A percentile compares a stretch with the other conserved stretches of the same genome.
These are phyloP conservation scores for Ulota crispa DNA, from an alignment of 225 moss, liverwort and hornwort species.

Conservation along the genomic window DNA sequence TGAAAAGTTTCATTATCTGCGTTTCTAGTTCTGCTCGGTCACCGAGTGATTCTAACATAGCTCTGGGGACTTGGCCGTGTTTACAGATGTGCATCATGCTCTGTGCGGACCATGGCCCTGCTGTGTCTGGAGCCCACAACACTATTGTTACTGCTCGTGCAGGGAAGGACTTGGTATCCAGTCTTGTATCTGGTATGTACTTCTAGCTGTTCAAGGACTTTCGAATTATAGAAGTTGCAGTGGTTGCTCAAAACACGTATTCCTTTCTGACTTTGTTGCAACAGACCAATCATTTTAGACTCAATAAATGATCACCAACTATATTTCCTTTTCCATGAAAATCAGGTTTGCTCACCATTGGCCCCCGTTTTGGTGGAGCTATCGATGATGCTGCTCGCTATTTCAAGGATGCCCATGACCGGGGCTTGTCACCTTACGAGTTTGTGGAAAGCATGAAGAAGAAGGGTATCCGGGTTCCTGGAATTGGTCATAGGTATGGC, in stretches of 20 bases:
- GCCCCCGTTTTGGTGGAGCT: constrained; percentile 92
- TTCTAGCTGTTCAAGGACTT: background rate
- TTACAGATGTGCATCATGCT: constrained; percentile 87
- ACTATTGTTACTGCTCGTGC: constrained; percentile 85
- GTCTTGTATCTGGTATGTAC: constrained; percentile 68
- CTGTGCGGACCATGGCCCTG: constrained; percentile 88
- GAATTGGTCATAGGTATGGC: constrained; percentile 72
- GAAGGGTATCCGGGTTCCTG: constrained; percentile 87
- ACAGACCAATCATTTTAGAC: background rate
- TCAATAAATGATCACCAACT: background rate
- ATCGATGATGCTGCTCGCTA: constrained; percentile 93
- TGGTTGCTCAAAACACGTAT: background rate
- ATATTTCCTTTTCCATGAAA: background rate
- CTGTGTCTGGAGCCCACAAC: constrained; percentile 91
- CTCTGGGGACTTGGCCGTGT: constrained; percentile 13
- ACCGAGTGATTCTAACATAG: background rate
- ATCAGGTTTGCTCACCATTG: constrained; percentile 80
- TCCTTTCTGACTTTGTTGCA: background rate
- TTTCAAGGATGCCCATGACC: constrained; percentile 86
- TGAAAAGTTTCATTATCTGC: background rate
- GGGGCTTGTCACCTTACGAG: constrained; percentile 68
- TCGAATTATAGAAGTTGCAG: background rate
- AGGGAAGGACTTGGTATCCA: constrained; percentile 88
- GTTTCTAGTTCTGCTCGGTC: constrained; percentile 3
- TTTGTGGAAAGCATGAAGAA: constrained; percentile 97